Conservation (phyloP, 345 rosid species). For the Psidium friedrichsthalianum region DNA sequence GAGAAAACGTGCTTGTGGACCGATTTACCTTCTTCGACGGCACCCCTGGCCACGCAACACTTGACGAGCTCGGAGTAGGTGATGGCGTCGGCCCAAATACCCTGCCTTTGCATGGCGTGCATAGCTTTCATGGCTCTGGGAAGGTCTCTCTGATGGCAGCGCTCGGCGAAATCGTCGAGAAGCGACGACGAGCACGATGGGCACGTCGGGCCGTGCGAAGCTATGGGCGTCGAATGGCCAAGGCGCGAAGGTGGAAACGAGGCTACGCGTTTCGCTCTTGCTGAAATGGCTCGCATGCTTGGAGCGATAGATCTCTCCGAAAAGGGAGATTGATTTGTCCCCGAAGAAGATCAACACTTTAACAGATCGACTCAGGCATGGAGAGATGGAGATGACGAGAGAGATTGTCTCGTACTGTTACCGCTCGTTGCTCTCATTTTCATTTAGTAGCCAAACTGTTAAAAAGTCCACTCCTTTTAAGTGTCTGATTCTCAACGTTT, state of each 20-base stretch:
- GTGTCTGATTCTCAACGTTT: background rate
- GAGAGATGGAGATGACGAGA: background rate
- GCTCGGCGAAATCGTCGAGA: conserved; percentile 34
- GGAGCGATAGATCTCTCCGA: background rate
- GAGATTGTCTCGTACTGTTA: background rate
- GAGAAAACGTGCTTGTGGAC: conserved; percentile 41
- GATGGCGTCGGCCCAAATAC: conserved; percentile 40
- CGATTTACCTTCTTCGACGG: conserved; percentile 34
- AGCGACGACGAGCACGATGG: conserved; percentile 13
- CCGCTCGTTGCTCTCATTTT: background rate
- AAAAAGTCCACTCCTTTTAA: background rate
- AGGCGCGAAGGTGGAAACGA: background rate
- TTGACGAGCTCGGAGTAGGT: conserved; percentile 49
- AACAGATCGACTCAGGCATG: background rate
- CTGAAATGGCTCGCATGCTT: background rate
- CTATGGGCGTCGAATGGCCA: background rate
- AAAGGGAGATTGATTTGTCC: background rate
- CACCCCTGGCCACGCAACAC: conserved; percentile 37
- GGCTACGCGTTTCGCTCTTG: background rate
- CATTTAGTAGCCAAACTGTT: background rate
- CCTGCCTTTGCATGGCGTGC: conserved; percentile 31
- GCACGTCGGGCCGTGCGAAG: background rate
- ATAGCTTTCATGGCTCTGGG: conserved; percentile 45
- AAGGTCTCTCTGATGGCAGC: conserved; percentile 43
- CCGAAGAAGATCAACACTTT: background rate